Evolutionary conservation across 192 early-diverging fungal species (phyloP).

Genomic region (Allomyces macrogynus): DNA sequence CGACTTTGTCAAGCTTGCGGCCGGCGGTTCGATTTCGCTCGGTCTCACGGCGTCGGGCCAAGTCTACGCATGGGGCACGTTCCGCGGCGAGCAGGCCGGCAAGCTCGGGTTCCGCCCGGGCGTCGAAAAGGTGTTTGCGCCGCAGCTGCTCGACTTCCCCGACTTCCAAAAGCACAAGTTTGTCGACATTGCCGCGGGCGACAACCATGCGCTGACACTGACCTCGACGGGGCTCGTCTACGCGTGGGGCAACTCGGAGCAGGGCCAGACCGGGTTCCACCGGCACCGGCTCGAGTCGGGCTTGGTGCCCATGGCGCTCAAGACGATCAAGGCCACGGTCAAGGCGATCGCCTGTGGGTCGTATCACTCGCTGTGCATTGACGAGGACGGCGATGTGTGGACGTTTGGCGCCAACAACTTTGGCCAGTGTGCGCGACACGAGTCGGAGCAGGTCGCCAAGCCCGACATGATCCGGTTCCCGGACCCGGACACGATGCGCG

Average conservation of each 20-base stretch:
- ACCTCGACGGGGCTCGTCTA: constrained; percentile 51
- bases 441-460: constrained; percentile 12
- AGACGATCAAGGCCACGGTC: constrained; percentile 17
- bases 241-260: constrained; percentile 78
- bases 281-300: constrained; percentile 33
- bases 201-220: constrained; percentile 67
- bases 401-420: constrained; percentile 83
- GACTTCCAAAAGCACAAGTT: constrained; percentile 34
- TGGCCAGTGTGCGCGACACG: constrained; percentile 55
- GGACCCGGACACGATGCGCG: constrained; percentile 16
- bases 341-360: constrained; percentile 47
- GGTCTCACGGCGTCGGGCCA: constrained; percentile 53
- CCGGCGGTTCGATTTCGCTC: constrained; percentile 67
- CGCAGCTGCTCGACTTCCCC: constrained; percentile 30
- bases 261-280: constrained; percentile 62
- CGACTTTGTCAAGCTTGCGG: constrained; percentile 50
- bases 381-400: constrained; percentile 39
- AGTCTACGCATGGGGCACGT: constrained; percentile 80
- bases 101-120: not conserved
- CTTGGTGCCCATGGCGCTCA: constrained; percentile 23
- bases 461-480: constrained; percentile 26
- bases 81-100: constrained; percentile 15
- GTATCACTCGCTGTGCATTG: constrained; percentile 67
- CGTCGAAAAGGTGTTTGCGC: constrained; percentile 39
- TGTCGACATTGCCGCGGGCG: constrained; percentile 57